These are phyloP conservation scores for Wickerhamomyces alni DNA, from an alignment of 805 yeast genomes.

Conservation along the genomic window DNA sequence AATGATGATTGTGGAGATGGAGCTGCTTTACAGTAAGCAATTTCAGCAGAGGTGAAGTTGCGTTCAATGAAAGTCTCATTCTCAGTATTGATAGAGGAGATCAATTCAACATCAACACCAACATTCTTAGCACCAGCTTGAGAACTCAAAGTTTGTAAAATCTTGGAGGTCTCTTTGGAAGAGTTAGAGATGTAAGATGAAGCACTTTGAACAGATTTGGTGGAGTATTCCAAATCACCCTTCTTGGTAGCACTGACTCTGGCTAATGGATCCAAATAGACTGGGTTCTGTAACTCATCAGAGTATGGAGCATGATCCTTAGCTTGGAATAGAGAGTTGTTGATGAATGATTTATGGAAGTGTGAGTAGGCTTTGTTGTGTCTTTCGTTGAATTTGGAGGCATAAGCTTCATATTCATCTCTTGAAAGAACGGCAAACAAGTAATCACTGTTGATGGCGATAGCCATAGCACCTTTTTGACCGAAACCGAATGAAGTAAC, in stretches of 20 bases:
- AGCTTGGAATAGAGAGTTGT: slow-evolving; percentile 86
- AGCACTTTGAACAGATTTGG: slow-evolving; percentile 43
- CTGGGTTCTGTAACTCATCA: slow-evolving; percentile 81
- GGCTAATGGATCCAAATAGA: slow-evolving; percentile 94
- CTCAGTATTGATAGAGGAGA: slow-evolving; percentile 73
- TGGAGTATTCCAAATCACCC: slow-evolving; percentile 40
- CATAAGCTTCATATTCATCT: slow-evolving; percentile 66
- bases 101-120: slow-evolving; percentile 95
- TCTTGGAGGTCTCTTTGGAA: slow-evolving; percentile 56
- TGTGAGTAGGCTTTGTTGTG: slow-evolving; percentile 88
- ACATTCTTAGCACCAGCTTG: slow-evolving; percentile 50
- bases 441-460: slow-evolving; percentile 90
- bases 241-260: slow-evolving; percentile 34
- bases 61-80: slow-evolving; percentile 89
- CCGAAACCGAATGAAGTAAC: slow-evolving; percentile 98
- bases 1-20: slow-evolving; percentile 82
- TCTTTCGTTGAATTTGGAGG: slow-evolving; percentile 65
- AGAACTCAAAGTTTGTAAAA: slow-evolving; percentile 51
- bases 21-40: slow-evolving; percentile 67
- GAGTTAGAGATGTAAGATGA: slow-evolving; percentile 37
- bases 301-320: slow-evolving; percentile 92
- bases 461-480: slow-evolving; percentile 97
- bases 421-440: slow-evolving; percentile 77
- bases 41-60: slow-evolving; percentile 82
- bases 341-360: slow-evolving; percentile 91